These are phyloP conservation scores for Fusarium gaditjirri DNA, from an alignment of 2,329 filamentous ascomycete species.

Conservation along the genomic window DNA sequence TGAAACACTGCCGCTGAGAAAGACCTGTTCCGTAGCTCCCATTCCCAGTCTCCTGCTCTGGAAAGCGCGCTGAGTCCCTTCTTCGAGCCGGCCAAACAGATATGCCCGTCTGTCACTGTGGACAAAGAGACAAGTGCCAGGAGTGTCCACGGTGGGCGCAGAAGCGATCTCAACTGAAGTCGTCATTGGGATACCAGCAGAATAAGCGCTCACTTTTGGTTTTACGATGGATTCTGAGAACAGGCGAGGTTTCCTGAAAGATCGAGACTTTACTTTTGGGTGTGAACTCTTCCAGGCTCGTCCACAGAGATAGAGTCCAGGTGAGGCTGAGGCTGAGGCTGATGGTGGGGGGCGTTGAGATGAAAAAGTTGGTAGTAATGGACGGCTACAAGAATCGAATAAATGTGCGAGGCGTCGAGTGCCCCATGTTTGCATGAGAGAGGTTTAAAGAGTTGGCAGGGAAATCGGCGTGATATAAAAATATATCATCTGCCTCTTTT, in stretches of 20 bases:
- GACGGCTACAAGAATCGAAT: slow-evolving; percentile 26
- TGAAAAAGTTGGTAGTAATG: neutral
- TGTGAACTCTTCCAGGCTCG: neutral
- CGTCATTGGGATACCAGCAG: slow-evolving; percentile 66
- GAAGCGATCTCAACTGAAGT: slow-evolving; percentile 79
- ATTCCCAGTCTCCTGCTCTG: slow-evolving; percentile 74
- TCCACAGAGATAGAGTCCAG: slow-evolving; percentile 4
- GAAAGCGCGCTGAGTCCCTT: slow-evolving; percentile 85
- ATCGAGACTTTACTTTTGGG: neutral
- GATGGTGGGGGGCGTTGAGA: neutral
- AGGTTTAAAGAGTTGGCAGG: neutral
- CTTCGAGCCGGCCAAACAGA: slow-evolving; percentile 82
- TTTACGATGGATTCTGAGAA: neutral
- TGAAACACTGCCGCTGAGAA: slow-evolving; percentile 80
- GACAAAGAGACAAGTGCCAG: slow-evolving; percentile 79
- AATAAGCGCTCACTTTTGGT: neutral
- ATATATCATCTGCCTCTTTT: neutral
- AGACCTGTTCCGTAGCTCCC: slow-evolving; percentile 77
- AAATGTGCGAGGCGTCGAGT: slow-evolving; percentile 31
- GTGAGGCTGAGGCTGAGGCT: neutral
- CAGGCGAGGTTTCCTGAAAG: neutral
- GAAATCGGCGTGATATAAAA: neutral
- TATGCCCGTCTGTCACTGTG: slow-evolving; percentile 87
- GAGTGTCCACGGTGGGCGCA: slow-evolving; percentile 88
- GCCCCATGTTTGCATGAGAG: slow-evolving; percentile 48